phyloP scores from a whole-genome alignment of 148 eudicot genomes.

The Spergularia marina region DNA sequence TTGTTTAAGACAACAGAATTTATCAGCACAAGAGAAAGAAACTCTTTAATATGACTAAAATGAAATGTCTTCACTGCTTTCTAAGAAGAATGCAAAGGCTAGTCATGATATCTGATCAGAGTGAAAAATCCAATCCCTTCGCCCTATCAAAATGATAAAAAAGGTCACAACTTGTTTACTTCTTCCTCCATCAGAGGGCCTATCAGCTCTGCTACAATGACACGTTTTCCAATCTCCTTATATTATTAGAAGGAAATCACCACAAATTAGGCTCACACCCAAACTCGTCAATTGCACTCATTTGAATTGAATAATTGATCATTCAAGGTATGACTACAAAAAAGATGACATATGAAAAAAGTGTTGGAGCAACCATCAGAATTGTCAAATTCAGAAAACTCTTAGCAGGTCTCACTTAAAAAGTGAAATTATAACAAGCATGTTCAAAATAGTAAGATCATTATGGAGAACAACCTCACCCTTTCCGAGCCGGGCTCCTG shows the following conservation, averaged over 20 bases:
- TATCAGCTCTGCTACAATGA: too few species aligned
- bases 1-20: background rate
- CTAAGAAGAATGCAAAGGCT: background rate
- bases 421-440: too few species aligned
- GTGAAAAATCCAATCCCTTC: too few species aligned
- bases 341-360: background rate
- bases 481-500: constrained; percentile 97
- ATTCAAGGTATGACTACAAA: background rate
- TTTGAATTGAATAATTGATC: background rate
- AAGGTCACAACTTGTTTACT: too few species aligned
- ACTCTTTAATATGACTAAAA: background rate
- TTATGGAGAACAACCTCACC: constrained; percentile 67
- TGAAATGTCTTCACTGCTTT: background rate
- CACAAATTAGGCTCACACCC: too few species aligned
- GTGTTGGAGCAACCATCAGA: background rate
- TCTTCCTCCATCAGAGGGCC: too few species aligned
- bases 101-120: too few species aligned
- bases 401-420: background rate
- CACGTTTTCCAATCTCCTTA: too few species aligned
- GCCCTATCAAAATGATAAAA: too few species aligned
- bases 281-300: background rate
- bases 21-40: background rate
- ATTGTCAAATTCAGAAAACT: constrained; percentile 2
- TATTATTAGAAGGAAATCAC: too few species aligned
- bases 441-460: too few species aligned